phyloP scores from a whole-genome alignment of 768 basidiomycete genomes.

The Podaxis carcinomalis region DNA sequence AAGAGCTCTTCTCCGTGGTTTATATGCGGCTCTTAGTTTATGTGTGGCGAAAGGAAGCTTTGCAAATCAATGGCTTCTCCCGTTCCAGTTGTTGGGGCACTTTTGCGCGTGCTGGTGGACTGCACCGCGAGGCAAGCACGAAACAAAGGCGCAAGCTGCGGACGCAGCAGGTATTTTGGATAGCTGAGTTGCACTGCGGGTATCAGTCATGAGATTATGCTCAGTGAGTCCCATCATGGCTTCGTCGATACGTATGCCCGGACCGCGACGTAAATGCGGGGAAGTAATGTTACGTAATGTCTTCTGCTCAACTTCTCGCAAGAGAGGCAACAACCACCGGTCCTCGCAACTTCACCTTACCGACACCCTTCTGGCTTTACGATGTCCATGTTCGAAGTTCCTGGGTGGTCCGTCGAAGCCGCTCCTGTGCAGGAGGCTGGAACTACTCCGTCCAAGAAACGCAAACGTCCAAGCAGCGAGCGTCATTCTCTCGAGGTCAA shows the following conservation, averaged over 20 bases:
- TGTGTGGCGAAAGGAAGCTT: not conserved
- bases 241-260: not conserved
- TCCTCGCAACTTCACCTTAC: not conserved
- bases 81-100: not conserved
- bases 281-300: not conserved
- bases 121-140: not conserved
- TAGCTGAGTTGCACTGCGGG: not conserved
- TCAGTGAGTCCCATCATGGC: not conserved
- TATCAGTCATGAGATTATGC: not conserved
- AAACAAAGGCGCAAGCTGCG: not conserved
- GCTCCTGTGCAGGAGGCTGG: slow-evolving; percentile 32
- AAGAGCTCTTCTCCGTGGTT: not conserved
- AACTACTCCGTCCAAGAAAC: slow-evolving; percentile 43
- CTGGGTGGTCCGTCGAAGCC: slow-evolving; percentile 60
- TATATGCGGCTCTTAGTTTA: not conserved
- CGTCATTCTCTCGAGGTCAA: slow-evolving; percentile 42
- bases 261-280: too few relatives aligned
- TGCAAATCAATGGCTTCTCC: not conserved
- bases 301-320: not conserved
- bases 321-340: not conserved
- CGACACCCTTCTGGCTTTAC: not conserved
- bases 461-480: slow-evolving; percentile 41
- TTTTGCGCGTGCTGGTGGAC: not conserved
- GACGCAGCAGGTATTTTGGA: not conserved
- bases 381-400: slow-evolving; percentile 46